Evolutionary conservation across 192 early-diverging fungal genomes (phyloP).

Genomic region (Podila epigama): DNA sequence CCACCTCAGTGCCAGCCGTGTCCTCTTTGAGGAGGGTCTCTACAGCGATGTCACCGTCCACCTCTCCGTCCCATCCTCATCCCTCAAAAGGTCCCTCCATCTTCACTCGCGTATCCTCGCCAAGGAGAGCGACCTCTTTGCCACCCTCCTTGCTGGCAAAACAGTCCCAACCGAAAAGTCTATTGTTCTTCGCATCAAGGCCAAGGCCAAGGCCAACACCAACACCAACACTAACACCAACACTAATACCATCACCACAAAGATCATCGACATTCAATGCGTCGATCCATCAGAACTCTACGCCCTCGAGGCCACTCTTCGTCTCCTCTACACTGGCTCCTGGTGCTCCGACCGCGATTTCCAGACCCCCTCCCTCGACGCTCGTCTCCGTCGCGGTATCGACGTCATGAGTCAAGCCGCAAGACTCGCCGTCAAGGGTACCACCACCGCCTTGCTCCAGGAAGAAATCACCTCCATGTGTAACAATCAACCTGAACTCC

Average conservation of each 20-base stretch:
- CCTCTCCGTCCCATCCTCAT: conserved; percentile 24
- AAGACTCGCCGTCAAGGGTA: conserved; percentile 18
- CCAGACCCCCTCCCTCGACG: conserved; percentile 36
- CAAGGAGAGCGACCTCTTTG: conserved; percentile 46
- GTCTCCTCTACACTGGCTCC: conserved; percentile 36
- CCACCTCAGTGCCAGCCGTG: conserved; percentile 42
- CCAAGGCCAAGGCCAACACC: no score
- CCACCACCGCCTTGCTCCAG: conserved; percentile 31
- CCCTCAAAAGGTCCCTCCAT: conserved; percentile 26
- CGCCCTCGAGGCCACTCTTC: conserved; percentile 36
- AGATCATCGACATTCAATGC: conserved; percentile 41
- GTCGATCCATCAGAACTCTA: conserved; percentile 31
- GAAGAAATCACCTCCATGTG: conserved; percentile 47
- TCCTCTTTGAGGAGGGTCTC: conserved; percentile 43
- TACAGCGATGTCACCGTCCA: conserved; percentile 35
- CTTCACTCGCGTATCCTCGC: conserved; percentile 28
- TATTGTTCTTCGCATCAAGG: conserved; percentile 13
- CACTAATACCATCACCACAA: conserved; percentile 11
- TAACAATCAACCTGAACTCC: conserved; percentile 36
- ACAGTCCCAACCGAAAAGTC: conserved; percentile 20
- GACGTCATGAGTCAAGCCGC: conserved; percentile 37
- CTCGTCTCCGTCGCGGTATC: conserved; percentile 39
- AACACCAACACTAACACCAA: conserved; percentile 19
- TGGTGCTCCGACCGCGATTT: conserved; percentile 48
- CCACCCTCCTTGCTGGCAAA: conserved; percentile 21